Conservation (phyloP, 768 basidiomycete genomes). For the Rhizopogon roseolus region DNA sequence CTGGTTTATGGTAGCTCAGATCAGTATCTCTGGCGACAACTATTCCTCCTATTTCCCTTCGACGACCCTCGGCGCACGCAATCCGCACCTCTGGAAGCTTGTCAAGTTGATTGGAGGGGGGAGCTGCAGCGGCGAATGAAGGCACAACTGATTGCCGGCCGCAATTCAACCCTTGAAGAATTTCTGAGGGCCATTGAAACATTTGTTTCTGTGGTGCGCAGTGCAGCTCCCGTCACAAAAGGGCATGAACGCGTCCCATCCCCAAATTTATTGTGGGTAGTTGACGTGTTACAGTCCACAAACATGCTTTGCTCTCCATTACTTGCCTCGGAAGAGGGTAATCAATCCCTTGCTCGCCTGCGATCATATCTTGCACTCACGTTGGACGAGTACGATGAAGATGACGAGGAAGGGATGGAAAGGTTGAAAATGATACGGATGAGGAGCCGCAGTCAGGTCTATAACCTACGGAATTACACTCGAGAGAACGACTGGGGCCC, state of each 20-base stretch:
- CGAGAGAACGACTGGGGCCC: slow-evolving; percentile 56
- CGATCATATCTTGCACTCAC: slow-evolving; percentile 46
- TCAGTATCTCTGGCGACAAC: slow-evolving; percentile 63
- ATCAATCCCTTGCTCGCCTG: slow-evolving; percentile 38
- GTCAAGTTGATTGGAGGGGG: slow-evolving; percentile 27
- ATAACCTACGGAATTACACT: slow-evolving; percentile 59
- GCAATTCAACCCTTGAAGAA: slow-evolving; percentile 19
- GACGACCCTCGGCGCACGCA: slow-evolving; percentile 54
- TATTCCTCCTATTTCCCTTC: slow-evolving; percentile 55
- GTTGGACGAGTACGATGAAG: slow-evolving; percentile 29
- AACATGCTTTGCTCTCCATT: slow-evolving; percentile 26
- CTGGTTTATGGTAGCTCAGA: slow-evolving; percentile 48
- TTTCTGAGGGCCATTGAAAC: slow-evolving; percentile 31
- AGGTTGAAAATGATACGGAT: slow-evolving; percentile 33
- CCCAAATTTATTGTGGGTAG: slow-evolving; percentile 42
- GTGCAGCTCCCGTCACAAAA: slow-evolving; percentile 25
- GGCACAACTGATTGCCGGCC: slow-evolving; percentile 30
- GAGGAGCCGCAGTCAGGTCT: slow-evolving; percentile 53
- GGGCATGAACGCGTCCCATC: slow-evolving; percentile 27
- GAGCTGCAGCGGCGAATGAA: slow-evolving; percentile 37
- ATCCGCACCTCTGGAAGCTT: slow-evolving; percentile 8
- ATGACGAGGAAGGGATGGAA: slow-evolving; percentile 17
- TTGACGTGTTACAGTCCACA: slow-evolving; percentile 34
- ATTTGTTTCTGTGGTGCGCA: slow-evolving; percentile 36
- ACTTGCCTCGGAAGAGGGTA: slow-evolving; percentile 8